phyloP scores from a whole-genome alignment of 305 asterid genomes.

The Solanum hybrid region DNA sequence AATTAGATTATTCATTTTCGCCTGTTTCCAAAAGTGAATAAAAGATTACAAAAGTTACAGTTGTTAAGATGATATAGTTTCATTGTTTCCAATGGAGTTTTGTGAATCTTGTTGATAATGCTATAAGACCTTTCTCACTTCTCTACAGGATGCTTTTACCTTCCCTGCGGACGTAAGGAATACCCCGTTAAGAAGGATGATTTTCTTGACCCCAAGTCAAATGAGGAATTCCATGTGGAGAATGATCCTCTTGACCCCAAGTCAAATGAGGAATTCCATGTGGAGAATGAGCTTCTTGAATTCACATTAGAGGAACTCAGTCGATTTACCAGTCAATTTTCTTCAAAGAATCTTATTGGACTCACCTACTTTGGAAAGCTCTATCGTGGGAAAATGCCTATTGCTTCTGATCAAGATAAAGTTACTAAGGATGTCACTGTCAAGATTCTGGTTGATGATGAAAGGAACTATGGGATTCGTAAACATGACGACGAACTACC shows the following conservation, averaged over 20 bases:
- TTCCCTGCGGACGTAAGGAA: not conserved
- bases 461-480: not conserved
- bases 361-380: not conserved
- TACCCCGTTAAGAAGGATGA: not conserved
- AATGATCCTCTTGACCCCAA: not conserved
- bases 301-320: not conserved
- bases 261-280: not conserved
- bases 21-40: not conserved
- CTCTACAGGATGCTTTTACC: not conserved
- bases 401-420: not conserved
- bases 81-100: not conserved
- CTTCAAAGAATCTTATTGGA: not conserved
- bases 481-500: not conserved
- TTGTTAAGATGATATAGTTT: not conserved
- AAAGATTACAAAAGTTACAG: not conserved
- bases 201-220: not conserved
- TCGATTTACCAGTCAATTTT: not conserved
- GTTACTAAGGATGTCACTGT: not conserved
- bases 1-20: not conserved
- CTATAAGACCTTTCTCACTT: not conserved
- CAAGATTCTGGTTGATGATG: not conserved
- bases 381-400: not conserved
- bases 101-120: not conserved
- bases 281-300: not conserved
- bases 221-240: not conserved